Evolutionary conservation across 257 asterid species (phyloP), one percentile per base, ranked within the genome.

Genomic region (Paraleonurus japonicus): DNA sequence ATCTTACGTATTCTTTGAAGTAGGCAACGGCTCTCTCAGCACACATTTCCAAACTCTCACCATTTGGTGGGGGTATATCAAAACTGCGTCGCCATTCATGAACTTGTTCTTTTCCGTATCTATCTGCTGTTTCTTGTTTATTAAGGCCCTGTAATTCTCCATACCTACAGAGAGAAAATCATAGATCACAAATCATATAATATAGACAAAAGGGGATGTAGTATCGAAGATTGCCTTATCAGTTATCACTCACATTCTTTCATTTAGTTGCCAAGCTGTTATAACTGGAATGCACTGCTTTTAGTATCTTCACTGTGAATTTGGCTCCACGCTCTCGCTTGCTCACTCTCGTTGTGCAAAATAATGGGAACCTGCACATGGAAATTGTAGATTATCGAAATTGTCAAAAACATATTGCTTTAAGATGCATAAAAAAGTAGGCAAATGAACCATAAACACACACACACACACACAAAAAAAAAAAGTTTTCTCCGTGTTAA

Each of bases 21-120:
- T 92, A 95, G 39, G 96, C 98, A 77, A 95, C 98, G 11, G 98
- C 99, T 87, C 99, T 89, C 79, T 87, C 90, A 41, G 97, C 98
- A 76, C 99, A 95, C 96, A 95, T 95, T 82, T 95, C 99, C 86
- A 95, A 85, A 78, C 99, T 95, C 84, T 95, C 99, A 0, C 99
- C 99, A 30, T 88, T 85, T 57, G 98, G 99, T 67, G 99, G 99
- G 70, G 97, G 99, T 53, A 78, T 86, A 76, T 89, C 95, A 76
- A 89, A 95, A 81, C 99, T 95, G 50, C 99, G 96, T 59, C 99
- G 80, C 99, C 99, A 92, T 75, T 83, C 97, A 32, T 92, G 98
- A 78, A 95, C 99, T 81, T 92, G 80, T 67, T 92, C 96, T 39
- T 82, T 82, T 32, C 99, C 99, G 19, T 95, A 92, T 82, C 89